Evolutionary conservation across 2,329 filamentous ascomycete species (phyloP).

Genomic region (Pyrenophora seminiperda): DNA sequence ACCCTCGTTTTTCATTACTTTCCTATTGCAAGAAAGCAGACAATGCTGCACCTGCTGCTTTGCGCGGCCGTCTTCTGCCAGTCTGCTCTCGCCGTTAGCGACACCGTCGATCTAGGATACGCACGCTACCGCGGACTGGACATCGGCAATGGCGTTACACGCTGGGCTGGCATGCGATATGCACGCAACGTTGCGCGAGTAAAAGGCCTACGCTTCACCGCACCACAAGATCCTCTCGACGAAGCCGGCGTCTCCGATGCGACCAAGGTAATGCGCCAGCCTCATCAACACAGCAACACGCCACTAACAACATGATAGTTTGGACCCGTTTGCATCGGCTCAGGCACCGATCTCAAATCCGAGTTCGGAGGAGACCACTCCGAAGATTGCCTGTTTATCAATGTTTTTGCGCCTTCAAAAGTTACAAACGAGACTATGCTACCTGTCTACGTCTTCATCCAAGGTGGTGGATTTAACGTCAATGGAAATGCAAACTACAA

Average conservation of each 20-base stretch:
- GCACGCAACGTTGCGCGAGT: constrained; percentile 52
- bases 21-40: not conserved
- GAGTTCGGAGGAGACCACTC: constrained; percentile 39
- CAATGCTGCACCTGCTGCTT: constrained; percentile 33
- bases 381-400: constrained; percentile 50
- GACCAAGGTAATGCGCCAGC: constrained; percentile 24
- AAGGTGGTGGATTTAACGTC: constrained; percentile 47
- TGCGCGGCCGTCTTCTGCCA: constrained; percentile 30
- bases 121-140: constrained; percentile 66
- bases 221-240: constrained; percentile 65
- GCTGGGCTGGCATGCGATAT: constrained; percentile 78
- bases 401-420: constrained; percentile 46
- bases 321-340: constrained; percentile 43
- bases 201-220: constrained; percentile 61
- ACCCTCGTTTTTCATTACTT: not conserved
- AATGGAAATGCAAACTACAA: constrained; percentile 47
- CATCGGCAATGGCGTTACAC: constrained; percentile 63
- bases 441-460: constrained; percentile 50
- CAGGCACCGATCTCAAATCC: constrained; percentile 25
- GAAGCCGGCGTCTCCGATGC: constrained; percentile 58
- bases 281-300: not conserved
- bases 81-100: constrained; percentile 41
- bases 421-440: constrained; percentile 41
- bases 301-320: constrained; percentile 29
- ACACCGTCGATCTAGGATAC: constrained; percentile 67